Conservation (phyloP, 148 eudicot genomes). For the Camellia japonica region DNA sequence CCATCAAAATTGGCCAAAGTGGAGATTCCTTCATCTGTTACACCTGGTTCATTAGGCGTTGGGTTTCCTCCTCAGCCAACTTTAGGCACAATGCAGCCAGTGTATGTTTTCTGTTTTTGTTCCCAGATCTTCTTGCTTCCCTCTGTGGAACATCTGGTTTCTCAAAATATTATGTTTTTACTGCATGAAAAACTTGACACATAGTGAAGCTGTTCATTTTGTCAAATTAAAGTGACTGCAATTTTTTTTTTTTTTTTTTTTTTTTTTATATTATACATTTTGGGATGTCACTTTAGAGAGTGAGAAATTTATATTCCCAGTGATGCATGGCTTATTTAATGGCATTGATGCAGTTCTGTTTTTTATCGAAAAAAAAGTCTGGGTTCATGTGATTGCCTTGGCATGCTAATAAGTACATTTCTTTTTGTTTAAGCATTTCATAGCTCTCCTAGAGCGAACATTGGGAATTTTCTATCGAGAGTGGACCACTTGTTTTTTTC, state of each 20-base stretch:
- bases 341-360: background rate
- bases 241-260: background rate
- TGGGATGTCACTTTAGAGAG: background rate
- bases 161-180: background rate
- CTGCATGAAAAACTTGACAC: background rate
- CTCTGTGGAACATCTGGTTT: background rate
- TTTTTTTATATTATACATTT: background rate
- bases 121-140: background rate
- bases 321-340: background rate
- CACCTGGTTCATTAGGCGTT: slow-evolving; percentile 57
- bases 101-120: slow-evolving; percentile 37
- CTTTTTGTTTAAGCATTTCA: background rate
- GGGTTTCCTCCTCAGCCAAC: slow-evolving; percentile 57
- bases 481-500: background rate
- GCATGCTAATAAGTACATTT: background rate
- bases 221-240: background rate
- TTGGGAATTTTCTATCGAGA: background rate
- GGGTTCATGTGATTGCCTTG: background rate
- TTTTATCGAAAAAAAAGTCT: background rate
- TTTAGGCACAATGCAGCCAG: slow-evolving; percentile 60
- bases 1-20: slow-evolving; percentile 73
- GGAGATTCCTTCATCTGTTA: slow-evolving; percentile 47
- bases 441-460: background rate
- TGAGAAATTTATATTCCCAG: background rate
- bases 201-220: background rate